Evolutionary conservation across 352 stramenopile species (phyloP).

Genomic region (Phytophthora rubi): DNA sequence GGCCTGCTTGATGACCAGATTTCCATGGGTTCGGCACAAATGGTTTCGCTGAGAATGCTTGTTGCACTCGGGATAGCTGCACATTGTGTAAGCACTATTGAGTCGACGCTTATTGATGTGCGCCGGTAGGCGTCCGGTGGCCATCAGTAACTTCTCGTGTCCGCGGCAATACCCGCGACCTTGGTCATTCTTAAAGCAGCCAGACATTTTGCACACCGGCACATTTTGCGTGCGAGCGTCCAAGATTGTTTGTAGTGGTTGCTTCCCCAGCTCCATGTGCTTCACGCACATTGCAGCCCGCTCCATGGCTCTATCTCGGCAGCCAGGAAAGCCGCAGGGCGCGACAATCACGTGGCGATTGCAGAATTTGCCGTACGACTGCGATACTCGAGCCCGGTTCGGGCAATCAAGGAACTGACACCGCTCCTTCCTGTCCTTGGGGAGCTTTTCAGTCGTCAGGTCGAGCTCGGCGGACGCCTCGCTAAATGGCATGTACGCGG

Average conservation of each 20-base stretch:
- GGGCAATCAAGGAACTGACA: conserved; percentile 81
- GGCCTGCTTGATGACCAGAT: conserved; percentile 79
- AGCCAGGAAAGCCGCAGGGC: conserved; percentile 86
- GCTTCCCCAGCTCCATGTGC: conserved; percentile 72
- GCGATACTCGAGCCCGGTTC: conserved; percentile 78
- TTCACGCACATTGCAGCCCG: conserved; percentile 76
- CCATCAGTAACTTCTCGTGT: conserved; percentile 89
- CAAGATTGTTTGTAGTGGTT: conserved; percentile 72
- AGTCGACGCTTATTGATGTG: conserved; percentile 86
- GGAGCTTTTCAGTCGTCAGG: conserved; percentile 61
- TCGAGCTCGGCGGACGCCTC: conserved; percentile 56
- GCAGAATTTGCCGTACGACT: conserved; percentile 86
- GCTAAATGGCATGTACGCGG: conserved; percentile 51
- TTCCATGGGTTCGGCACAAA: conserved; percentile 86
- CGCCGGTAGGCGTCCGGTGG: conserved; percentile 70
- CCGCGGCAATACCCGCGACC: conserved; percentile 83
- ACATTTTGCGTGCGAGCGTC: conserved; percentile 75
- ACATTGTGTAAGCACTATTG: conserved; percentile 91
- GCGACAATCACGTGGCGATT: conserved; percentile 88
- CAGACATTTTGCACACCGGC: conserved; percentile 71
- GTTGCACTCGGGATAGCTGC: conserved; percentile 80
- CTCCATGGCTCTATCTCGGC: conserved; percentile 72
- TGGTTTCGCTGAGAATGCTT: conserved; percentile 89
- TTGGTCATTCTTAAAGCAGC: conserved; percentile 91
- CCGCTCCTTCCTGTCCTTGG: conserved; percentile 64